These are phyloP conservation scores for Neofusicoccum umdonicola DNA, from an alignment of 2,329 filamentous ascomycete species.

Conservation along the genomic window DNA sequence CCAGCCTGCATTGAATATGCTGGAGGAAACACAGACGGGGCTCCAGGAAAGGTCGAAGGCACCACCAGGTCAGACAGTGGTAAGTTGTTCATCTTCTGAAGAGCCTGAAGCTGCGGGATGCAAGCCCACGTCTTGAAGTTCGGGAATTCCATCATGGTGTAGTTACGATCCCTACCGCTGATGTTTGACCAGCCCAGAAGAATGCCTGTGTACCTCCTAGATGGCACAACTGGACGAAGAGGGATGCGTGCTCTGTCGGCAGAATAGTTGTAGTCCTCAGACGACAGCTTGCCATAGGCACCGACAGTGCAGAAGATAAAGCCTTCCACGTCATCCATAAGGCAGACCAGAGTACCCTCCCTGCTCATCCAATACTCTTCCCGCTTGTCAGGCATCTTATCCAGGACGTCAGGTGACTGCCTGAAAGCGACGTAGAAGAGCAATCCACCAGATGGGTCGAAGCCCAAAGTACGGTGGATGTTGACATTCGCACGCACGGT, in stretches of 20 bases:
- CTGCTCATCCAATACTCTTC: not conserved
- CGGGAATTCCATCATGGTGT: not conserved
- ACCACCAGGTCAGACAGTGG: not conserved
- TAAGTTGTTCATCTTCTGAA: conserved; percentile 19
- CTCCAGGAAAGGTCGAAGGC: not conserved
- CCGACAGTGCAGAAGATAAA: not conserved
- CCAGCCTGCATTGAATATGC: not conserved
- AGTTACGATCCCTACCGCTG: not conserved
- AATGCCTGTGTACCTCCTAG: not conserved
- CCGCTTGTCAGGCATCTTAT: not conserved
- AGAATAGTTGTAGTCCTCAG: not conserved
- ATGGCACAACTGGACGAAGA: not conserved
- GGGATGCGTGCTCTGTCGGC: not conserved
- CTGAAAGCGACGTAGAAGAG: not conserved
- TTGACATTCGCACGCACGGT: not conserved
- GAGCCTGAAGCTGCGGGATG: not conserved
- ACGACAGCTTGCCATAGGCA: not conserved
- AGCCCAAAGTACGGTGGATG: not conserved
- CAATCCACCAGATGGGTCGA: not conserved
- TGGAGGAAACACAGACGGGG: not conserved
- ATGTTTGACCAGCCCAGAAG: not conserved
- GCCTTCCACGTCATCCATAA: not conserved
- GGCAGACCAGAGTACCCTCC: not conserved
- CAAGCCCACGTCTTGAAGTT: not conserved
- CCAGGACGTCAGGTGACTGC: not conserved